Evolutionary conservation across 352 stramenopile species (phyloP), one percentile per base, ranked within the genome.

Genomic region (Pythium chondricola): DNA sequence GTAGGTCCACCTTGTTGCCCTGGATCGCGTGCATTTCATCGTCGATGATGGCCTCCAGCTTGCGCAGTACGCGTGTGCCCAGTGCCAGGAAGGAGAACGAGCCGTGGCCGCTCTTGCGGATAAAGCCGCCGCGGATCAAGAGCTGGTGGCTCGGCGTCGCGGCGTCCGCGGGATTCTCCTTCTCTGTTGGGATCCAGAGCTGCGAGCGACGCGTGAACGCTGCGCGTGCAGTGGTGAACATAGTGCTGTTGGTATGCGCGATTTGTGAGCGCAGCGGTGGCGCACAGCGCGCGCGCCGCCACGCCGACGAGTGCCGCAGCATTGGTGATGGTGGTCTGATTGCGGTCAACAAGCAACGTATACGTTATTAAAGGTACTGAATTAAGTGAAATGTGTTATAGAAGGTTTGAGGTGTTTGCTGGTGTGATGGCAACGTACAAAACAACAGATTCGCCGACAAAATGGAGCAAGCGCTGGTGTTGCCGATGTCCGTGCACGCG

Each of bases 1-100:
- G 79, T 50, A 96, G 58, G 25, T 87, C 77, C 38, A 95, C 51
- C 48, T 93, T 92, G 50, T 93, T 88, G 36, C 80, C 84, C n/a
- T 68, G 61, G 20, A 95, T 88, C 22, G 59, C 59, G 11, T 64
- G 25, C 80, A 96, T 92, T 40, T 93, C 78, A 4, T 67, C 63
- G 60, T 95, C 84, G 22, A 96, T 90, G 25, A 95, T 50, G 1
- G 63, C 63, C 43, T 95, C 83, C n/a, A 96, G 48, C 58, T 88
- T 91, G 38, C 44, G 40, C 6, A 93, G 65, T 36, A 93, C 73
- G 44, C 81, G 76, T 39, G 70, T 76, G 2, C 74, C 85, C 4
- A 96, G 65, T 30, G 85, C 83, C 41, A 96, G 57, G 39, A 95
- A 67, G 35, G 71, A 54, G 67, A 88, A 95, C 36, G 88, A 65